phyloP scores from a whole-genome alignment of 2,329 filamentous ascomycete species.

The Neonectria magnoliae region DNA sequence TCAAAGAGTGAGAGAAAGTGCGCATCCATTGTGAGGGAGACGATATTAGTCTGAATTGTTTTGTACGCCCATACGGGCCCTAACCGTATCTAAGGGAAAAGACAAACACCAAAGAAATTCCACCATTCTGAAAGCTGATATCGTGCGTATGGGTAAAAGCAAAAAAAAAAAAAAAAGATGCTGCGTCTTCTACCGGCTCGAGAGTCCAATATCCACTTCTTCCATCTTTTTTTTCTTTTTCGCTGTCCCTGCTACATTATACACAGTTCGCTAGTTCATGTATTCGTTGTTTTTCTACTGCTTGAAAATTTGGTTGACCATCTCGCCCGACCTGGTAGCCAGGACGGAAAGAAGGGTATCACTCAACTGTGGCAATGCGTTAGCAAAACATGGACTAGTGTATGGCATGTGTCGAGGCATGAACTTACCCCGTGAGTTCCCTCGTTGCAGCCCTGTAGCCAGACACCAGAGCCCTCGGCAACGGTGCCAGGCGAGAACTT shows the following conservation, averaged over 20 bases:
- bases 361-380: conserved; percentile 66
- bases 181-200: conserved; percentile 21
- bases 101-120: conserved; percentile 19
- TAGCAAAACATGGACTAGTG: conserved; percentile 24
- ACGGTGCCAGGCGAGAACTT: conserved; percentile 76
- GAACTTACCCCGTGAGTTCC: conserved; percentile 85
- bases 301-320: conserved; percentile 78
- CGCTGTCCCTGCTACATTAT: conserved; percentile 39
- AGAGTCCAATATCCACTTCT: conserved; percentile 27
- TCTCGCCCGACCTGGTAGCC: conserved; percentile 78
- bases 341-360: conserved; percentile 85
- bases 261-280: conserved; percentile 35
- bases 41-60: conserved; percentile 1
- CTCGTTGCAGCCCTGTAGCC: conserved; percentile 95
- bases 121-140: conserved; percentile 13
- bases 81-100: conserved; percentile 17
- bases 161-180: conserved; percentile 25
- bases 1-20: neutral
- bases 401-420: conserved; percentile 4
- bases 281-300: conserved; percentile 38
- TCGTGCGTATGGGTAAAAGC: conserved; percentile 3
- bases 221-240: conserved; percentile 42
- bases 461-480: conserved; percentile 79
- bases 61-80: neutral
- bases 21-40: conserved; percentile 1